Evolutionary conservation across 129 eudicot genomes (phyloP).

Genomic region (Ambrosia artemisiifolia): DNA sequence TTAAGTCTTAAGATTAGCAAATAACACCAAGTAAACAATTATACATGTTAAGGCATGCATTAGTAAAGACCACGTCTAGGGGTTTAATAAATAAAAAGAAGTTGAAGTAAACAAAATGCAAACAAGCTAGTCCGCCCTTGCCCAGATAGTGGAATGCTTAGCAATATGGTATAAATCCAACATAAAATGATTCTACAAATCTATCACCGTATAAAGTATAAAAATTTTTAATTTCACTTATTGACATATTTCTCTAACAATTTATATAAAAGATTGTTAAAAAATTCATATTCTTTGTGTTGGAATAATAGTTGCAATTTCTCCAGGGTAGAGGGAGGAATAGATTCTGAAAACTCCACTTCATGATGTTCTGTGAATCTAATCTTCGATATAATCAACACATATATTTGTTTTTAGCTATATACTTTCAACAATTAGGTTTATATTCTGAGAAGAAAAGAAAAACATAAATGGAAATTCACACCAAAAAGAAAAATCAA

Average conservation of each 20-base stretch:
- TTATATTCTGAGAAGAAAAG: no score
- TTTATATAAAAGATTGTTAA: not conserved
- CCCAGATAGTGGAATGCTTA: no score
- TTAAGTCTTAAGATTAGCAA: no score
- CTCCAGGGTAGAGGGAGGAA: slow-evolving; percentile 13
- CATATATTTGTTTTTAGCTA: not conserved
- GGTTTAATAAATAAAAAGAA: no score
- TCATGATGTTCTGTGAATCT: slow-evolving; percentile 9
- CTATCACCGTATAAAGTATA: not conserved
- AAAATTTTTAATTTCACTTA: not conserved
- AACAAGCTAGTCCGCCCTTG: no score
- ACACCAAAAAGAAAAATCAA: not conserved
- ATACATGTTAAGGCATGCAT: no score
- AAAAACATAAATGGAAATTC: no score
- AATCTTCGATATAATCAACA: not conserved
- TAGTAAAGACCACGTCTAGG: no score
- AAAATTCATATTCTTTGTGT: not conserved
- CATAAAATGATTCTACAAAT: not conserved
- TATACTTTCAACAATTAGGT: no score
- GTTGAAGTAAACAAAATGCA: no score
- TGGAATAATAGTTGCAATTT: not conserved
- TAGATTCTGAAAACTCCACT: slow-evolving; percentile 15
- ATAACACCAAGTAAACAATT: no score
- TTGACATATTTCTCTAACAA: not conserved
- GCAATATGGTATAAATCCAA: not conserved